Evolutionary conservation across 305 asterid species (phyloP), one percentile per base, ranked within the genome.

Genomic region (Fraxinus angustifolia): DNA sequence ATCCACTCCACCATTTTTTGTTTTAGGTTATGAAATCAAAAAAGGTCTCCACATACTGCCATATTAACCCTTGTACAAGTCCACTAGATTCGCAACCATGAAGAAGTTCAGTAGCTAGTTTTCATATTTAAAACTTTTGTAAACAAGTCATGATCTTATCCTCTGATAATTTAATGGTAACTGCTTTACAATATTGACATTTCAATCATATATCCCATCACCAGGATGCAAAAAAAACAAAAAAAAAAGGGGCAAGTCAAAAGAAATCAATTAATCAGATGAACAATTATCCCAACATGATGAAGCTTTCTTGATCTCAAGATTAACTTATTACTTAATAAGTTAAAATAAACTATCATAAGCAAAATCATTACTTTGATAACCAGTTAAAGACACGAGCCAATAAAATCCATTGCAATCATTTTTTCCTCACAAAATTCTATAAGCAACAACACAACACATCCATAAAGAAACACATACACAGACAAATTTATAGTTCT

Each of bases 331-430:
- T 53, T 53, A 6, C n/a, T 53, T n/a, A 53, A 53, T n/a, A n/a
- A 53, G 62, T 6, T 17, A 16, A 53, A 53, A 53, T 6, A 53
- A 53, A 53, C 8, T 77, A 21, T 17, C 17, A 68, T 45, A 75
- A 78, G 77, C 81, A 74, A 34, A 79, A 42, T 2, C 73, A 75
- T 35, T 23, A 19, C 16, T 31, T 75, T 68, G 67, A 79, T 6
- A 38, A 33, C 68, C 36, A 50, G 62, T 17, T 2, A n/a, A 67
- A 78, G 19, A 31, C 76, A 81, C 76, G 48, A 67, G 78, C 68
- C 72, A 62, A 75, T 28, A 75, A 7, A 38, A 16, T 12, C 36
- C 16, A 81, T 50, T 38, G 71, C 34, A 56, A 5, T 53, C 62
- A 67, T 14, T 48, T 70, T 34, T 68, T 19, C 42, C 30, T 65